Evolutionary conservation across 1,139 yeast species (phyloP), one percentile per base, ranked within the genome.

Genomic region (Groenewaldozyma sp.): DNA sequence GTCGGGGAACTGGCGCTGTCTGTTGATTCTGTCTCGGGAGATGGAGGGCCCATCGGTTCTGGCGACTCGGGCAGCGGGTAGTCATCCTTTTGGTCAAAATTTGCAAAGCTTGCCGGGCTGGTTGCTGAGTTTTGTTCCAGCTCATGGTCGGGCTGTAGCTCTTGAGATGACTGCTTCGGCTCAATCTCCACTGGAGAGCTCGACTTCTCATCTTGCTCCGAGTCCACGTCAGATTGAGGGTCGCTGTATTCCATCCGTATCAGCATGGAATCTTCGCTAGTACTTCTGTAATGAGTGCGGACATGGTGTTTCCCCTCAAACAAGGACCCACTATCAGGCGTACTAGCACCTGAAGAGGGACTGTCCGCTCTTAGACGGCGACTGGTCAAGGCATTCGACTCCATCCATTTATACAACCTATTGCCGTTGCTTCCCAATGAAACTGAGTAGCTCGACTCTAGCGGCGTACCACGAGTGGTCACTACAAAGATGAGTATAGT

Each of bases 401-500:
- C 35, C 31, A 35, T 27, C 21, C 37, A 17, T 16, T 18, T 14
- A 21, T 17, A 35, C 21, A 35, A 17, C 11, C 32, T 21, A 24
- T 28, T 27, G 5, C 29, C 22, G 26, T 27, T 29, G 13, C 33
- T 29, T 5, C 33, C 33, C 22, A 29, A 14, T 6, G 33, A 29
- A n/a, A 16, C 6, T 14, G 33, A 29, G 13, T 29, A 29, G 10
- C n/a, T 18, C 22, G 33, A 28, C 14, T 49, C 53, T 29, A 46
- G 36, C 1, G 49, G 42, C 2, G 52, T 47, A 6, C 81, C 84
- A 39, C 83, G 64, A 0, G 87, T 76, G 4, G 78, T 53, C 2
- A 80, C 62, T 9, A 81, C 76, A 55, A 80, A 82, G 0, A 69
- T 63, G 34, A 81, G 54, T 18, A 81, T 55, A 18, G 75, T 65